Percentiles rank a stretch among this genome's conserved stretches.
Conservation (phyloP, 805 yeast genomes). For the Geotrichum ghanense region DNA sequence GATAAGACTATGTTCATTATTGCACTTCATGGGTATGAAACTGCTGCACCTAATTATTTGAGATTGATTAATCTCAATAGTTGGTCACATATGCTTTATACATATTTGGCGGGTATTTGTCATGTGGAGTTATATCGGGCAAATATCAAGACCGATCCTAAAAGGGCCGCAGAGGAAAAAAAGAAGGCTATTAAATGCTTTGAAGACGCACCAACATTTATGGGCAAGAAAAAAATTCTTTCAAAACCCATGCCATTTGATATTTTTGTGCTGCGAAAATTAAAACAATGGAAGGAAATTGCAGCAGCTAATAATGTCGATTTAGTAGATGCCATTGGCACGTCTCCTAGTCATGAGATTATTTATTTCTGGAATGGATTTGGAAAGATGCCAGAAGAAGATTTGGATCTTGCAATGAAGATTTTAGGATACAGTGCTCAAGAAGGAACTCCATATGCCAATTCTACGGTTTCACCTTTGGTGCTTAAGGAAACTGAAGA, state of each 20-base stretch:
- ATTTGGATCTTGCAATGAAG: conserved; percentile 41
- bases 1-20: conserved; percentile 72
- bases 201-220: conserved; percentile 50
- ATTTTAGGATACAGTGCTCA: conserved; percentile 36
- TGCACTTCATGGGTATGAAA: conserved; percentile 63
- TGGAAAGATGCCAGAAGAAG: conserved; percentile 61
- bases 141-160: not conserved
- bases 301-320: conserved; percentile 27
- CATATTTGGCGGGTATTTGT: conserved; percentile 78
- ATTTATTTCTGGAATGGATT: conserved; percentile 92
- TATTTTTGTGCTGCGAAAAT: conserved; percentile 63
- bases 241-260: conserved; percentile 85
- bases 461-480: not conserved
- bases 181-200: conserved; percentile 20
- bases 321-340: conserved; percentile 67
- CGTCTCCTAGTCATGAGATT: conserved; percentile 75
- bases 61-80: conserved; percentile 60
- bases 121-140: conserved; percentile 66
- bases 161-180: conserved; percentile 23
- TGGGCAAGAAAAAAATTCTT: conserved; percentile 61
- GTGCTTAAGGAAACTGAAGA: conserved; percentile 37
- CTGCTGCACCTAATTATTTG: conserved; percentile 65
- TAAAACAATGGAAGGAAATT: conserved; percentile 30
- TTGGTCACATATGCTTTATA: conserved; percentile 86
- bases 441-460: not conserved